These are phyloP conservation scores for Thuidium tamariscinum DNA, from an alignment of 225 moss, liverwort and hornwort genomes.

Conservation along the genomic window DNA sequence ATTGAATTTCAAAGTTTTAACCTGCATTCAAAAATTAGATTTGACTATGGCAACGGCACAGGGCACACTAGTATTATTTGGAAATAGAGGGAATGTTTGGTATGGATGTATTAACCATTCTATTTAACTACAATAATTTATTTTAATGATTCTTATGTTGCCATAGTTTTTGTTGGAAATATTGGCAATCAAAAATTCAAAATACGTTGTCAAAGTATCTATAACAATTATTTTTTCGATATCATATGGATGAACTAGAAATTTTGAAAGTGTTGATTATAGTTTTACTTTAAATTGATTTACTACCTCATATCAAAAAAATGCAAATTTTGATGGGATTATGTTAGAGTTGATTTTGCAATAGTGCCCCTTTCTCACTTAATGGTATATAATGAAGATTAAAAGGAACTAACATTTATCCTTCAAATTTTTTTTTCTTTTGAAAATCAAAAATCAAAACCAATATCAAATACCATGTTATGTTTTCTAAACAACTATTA, in stretches of 20 bases:
- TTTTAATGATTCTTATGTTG: not conserved
- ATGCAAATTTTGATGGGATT: not conserved
- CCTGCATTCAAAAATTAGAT: too few species aligned
- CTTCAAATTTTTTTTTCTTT: too few species aligned
- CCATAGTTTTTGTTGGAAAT: not conserved
- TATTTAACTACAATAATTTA: not conserved
- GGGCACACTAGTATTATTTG: too few species aligned
- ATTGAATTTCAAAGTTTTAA: too few species aligned
- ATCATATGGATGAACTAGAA: not conserved
- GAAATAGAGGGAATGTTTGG: not conserved
- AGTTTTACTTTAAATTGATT: not conserved
- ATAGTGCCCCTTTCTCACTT: not conserved
- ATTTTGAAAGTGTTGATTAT: not conserved
- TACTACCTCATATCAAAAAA: not conserved
- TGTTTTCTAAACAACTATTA: too few species aligned
- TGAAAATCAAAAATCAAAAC: too few species aligned
- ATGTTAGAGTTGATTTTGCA: not conserved
- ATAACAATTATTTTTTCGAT: not conserved
- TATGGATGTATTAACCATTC: not conserved
- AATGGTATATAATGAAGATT: not conserved
- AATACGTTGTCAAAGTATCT: not conserved
- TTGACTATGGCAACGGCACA: too few species aligned
- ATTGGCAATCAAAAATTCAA: too few species aligned
- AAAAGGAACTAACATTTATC: not conserved
- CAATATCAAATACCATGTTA: too few species aligned